These are phyloP conservation scores for Suhomyces chickasaworum DNA, from an alignment of 1,139 yeast genomes.

Conservation along the genomic window DNA sequence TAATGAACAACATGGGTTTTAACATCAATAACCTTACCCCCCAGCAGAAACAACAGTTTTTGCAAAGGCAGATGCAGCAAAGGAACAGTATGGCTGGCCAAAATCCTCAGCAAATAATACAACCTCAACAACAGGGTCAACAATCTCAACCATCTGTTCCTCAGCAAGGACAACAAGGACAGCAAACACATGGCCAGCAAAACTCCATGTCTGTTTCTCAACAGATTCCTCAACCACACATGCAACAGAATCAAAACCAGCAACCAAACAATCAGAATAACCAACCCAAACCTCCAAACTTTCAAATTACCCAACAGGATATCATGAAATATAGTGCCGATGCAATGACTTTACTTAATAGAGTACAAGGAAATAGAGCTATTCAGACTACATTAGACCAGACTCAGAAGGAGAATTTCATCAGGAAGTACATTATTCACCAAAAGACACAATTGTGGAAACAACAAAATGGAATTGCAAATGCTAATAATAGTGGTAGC, in stretches of 20 bases:
- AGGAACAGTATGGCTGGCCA: slow-evolving; percentile 22
- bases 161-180: slow-evolving; percentile 22
- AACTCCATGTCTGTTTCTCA: slow-evolving; percentile 5
- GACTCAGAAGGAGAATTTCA: slow-evolving; percentile 42
- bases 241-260: slow-evolving; percentile 18
- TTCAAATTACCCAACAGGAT: slow-evolving; percentile 46
- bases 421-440: slow-evolving; percentile 43
- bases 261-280: slow-evolving; percentile 17
- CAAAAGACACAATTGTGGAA: slow-evolving; percentile 47
- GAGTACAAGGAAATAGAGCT: slow-evolving; percentile 44
- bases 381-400: slow-evolving; percentile 39
- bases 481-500: slow-evolving; percentile 12
- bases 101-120: slow-evolving; percentile 42
- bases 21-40: slow-evolving; percentile 31
- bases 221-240: slow-evolving; percentile 13
- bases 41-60: slow-evolving; percentile 39
- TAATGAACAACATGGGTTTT: slow-evolving; percentile 18
- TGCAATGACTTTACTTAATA: slow-evolving; percentile 41
- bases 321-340: slow-evolving; percentile 43
- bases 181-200: slow-evolving; percentile 6
- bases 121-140: slow-evolving; percentile 26
- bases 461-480: slow-evolving; percentile 33
- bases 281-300: slow-evolving; percentile 36
- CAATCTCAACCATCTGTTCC: slow-evolving; percentile 7
- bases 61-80: slow-evolving; percentile 39